Evolutionary conservation across 192 early-diverging fungal species (phyloP).

Genomic region (Oehlia diaphana): DNA sequence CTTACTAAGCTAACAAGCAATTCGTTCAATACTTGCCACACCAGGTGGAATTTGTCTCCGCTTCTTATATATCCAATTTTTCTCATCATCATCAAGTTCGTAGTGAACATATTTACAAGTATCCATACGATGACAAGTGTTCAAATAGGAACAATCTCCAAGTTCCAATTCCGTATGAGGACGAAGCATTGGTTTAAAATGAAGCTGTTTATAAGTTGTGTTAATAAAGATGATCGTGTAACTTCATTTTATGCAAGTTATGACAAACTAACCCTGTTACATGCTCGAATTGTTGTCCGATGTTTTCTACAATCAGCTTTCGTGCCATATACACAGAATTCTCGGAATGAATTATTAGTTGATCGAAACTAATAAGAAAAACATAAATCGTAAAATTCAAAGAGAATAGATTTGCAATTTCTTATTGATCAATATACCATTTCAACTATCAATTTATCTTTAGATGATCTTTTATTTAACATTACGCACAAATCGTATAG

Average conservation of each 20-base stretch:
- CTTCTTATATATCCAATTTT: constrained; percentile 13
- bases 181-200: constrained; percentile 51
- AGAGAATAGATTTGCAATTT: background rate
- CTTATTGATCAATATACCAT: constrained; percentile 34
- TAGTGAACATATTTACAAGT: constrained; percentile 67
- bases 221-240: background rate
- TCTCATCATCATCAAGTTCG: constrained; percentile 46
- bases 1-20: background rate
- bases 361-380: constrained; percentile 28
- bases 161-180: constrained; percentile 51
- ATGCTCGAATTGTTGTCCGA: constrained; percentile 28
- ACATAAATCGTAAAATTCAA: background rate
- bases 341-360: constrained; percentile 44
- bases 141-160: constrained; percentile 68
- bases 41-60: constrained; percentile 27
- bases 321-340: constrained; percentile 50
- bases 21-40: background rate
- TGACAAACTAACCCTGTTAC: constrained; percentile 28
- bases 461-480: constrained; percentile 34
- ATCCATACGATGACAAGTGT: constrained; percentile 64
- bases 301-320: constrained; percentile 42
- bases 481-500: constrained; percentile 20
- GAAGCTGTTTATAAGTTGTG: constrained; percentile 38
- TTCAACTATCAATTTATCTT: constrained; percentile 37
- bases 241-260: background rate